Base-by-base conservation (phyloP, 2,329 filamentous ascomycete genomes). In the Cytospora mali region DNA sequence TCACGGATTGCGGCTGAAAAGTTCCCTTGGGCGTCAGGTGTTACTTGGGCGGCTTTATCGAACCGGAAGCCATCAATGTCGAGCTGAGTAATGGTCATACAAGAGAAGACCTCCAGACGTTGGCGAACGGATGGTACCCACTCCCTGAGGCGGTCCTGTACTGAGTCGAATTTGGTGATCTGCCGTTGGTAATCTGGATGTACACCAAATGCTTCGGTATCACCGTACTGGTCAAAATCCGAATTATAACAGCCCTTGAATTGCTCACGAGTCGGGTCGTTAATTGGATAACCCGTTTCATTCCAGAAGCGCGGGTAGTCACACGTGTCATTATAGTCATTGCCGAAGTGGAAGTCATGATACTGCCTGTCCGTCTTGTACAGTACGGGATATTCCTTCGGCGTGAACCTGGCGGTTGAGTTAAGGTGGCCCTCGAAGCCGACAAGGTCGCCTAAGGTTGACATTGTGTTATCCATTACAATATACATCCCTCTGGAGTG, bases 61-160 rank as follows among this genome's bases (percentile, higher is more conserved):
- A 87, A 86, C 59, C 86, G 83, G 69, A 86, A 88, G 0, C 86
- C 87, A 69, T 89, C 86, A 62, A 89, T 83, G 69, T 89, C 86
- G 21, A 89, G 76, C 66, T 81, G 83, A n/a, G 77, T 73, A 63
- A 89, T 86, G 28, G 84, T 78, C 72, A 88, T 83, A 72, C 86
- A 89, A 1, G 85, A 87, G 68, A 88, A 87, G 48, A 80, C 80
- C 66, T 83, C 81, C 59, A 89, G 75, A 66, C 84, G 84, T 55
- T 81, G 77, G 39, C 81, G 75, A 0, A 88, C 85, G 13, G 80
- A 80, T 2, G 84, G 83, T 23, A 80, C 69, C 87, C 87, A 89
- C 68, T 88, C 86, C 61, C 87, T 81, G 5, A 89, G 76, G 69
- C 86, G 85, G 72, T 89, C 86, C 72, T 89, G 87, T 1, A 88